Evolutionary conservation across 352 stramenopile species (phyloP).

Genomic region (Thalassiosira pacifica): DNA sequence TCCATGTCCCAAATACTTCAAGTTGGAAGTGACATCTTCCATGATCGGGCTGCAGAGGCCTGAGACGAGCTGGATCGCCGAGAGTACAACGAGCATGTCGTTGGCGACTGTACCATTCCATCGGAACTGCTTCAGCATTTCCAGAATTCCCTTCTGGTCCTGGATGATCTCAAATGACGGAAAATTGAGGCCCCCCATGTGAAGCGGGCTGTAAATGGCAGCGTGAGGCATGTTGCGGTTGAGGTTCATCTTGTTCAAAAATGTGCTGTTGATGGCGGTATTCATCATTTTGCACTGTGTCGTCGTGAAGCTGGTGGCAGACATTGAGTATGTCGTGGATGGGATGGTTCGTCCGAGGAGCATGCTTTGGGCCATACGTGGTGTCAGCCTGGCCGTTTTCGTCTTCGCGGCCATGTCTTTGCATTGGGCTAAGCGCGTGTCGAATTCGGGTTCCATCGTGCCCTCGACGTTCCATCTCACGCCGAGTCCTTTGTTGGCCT

Average conservation of each 20-base stretch:
- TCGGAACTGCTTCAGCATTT: conserved; percentile 24
- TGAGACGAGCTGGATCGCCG: conserved; percentile 12
- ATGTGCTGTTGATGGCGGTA: conserved; percentile 10
- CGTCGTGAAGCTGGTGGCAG: not conserved
- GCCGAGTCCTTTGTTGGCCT: conserved; percentile 25
- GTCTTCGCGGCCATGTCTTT: not conserved
- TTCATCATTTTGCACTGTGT: not conserved
- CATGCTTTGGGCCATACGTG: not conserved
- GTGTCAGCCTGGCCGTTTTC: not conserved
- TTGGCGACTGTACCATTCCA: conserved; percentile 10
- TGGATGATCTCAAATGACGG: conserved; percentile 20
- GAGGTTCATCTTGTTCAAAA: conserved; percentile 10
- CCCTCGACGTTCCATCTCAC: not conserved
- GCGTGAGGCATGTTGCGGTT: not conserved
- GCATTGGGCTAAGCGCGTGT: too few species aligned
- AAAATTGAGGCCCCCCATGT: not conserved
- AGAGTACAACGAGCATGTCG: conserved; percentile 26
- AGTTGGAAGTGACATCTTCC: not conserved
- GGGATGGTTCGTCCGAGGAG: not conserved
- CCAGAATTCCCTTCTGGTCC: conserved; percentile 19
- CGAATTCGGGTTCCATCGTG: not conserved
- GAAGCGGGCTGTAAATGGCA: not conserved
- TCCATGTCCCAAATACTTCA: conserved; percentile 9
- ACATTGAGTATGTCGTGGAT: not conserved
- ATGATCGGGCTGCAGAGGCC: conserved; percentile 19